Evolutionary conservation across 2,329 filamentous ascomycete genomes (phyloP), one percentile per base, ranked within the genome.

Genomic region (Phialophora verrucosa): DNA sequence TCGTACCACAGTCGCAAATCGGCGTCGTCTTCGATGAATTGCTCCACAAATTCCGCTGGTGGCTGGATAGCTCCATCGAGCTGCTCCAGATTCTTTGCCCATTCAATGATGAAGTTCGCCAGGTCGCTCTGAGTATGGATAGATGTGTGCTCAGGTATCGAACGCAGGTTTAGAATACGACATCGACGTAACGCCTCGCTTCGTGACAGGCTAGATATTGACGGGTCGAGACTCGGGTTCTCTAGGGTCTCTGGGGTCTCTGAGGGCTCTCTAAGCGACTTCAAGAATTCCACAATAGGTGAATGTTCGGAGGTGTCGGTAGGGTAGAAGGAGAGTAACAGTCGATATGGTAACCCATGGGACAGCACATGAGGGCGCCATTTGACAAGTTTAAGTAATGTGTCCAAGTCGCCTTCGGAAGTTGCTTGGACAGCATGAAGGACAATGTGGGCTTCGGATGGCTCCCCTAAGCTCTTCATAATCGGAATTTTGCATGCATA

Each of bases 241-340:
- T 68, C 12, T 62, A 42, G 7, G 72, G 25, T 31, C 25, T 11
- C 29, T 4, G 27, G 38, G 38, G 54, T 57, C 73, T 25, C 76
- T 14, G 51, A 25, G 35, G 6, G 27, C 17, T 57, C 38, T 70
- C 88, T 87, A 14, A 72, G 55, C 17, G 57, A 47, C 47, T 58
- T 42, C 14, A 73, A 58, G 51, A 71, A 70, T 1, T 51, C 42
- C 17, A 62, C 44, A 10, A 68, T 59, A 14, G 49, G 11, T 1
- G 59, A 47, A 32, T 76, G 74, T 4, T 78, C 76, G 3, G 87
- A 85, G 25, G 85, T 82, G 69, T 81, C 84, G 73, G 88, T 85
- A 23, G 87, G 87, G n/a, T 89, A 80, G 71, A 84, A 88, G 63
- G 85, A 87, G 68, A 89, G 78, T 61, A 89, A 76, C 59, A 90